Evolutionary conservation across 2,329 filamentous ascomycete species (phyloP).

Genomic region (Elsinoe batatas): DNA sequence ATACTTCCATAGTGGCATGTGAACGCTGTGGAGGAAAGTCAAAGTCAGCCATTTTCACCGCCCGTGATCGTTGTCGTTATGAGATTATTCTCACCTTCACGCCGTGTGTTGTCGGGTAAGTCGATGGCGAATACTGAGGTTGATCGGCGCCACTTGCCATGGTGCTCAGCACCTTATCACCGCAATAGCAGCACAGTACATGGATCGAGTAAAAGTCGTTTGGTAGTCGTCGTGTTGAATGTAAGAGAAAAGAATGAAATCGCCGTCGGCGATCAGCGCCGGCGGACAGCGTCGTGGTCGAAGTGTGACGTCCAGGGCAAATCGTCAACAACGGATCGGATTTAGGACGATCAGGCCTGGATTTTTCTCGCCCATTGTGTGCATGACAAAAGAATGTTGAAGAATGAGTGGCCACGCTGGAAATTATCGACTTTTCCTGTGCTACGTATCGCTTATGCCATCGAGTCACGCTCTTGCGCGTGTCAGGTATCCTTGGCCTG

Average conservation of each 20-base stretch:
- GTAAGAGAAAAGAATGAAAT: not conserved
- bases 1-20: conserved; percentile 17
- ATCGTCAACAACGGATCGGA: conserved; percentile 10
- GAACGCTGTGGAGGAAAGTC: conserved; percentile 4
- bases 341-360: not conserved
- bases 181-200: not conserved
- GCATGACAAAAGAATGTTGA: not conserved
- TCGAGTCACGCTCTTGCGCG: not conserved
- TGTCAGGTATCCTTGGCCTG: conserved; percentile 2
- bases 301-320: conserved; percentile 8
- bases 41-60: not conserved
- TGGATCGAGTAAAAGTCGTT: not conserved
- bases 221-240: not conserved
- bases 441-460: not conserved
- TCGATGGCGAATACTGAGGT: not conserved
- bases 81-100: conserved; percentile 13
- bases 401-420: not conserved
- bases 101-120: conserved; percentile 6
- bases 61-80: not conserved
- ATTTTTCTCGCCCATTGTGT: conserved; percentile 4
- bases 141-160: conserved; percentile 9
- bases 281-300: not conserved
- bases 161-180: conserved; percentile 9
- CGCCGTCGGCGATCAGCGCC: conserved; percentile 3
- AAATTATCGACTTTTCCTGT: not conserved